Evolutionary conservation across 768 basidiomycete genomes (phyloP).

Genomic region (Auricularia sp.): DNA sequence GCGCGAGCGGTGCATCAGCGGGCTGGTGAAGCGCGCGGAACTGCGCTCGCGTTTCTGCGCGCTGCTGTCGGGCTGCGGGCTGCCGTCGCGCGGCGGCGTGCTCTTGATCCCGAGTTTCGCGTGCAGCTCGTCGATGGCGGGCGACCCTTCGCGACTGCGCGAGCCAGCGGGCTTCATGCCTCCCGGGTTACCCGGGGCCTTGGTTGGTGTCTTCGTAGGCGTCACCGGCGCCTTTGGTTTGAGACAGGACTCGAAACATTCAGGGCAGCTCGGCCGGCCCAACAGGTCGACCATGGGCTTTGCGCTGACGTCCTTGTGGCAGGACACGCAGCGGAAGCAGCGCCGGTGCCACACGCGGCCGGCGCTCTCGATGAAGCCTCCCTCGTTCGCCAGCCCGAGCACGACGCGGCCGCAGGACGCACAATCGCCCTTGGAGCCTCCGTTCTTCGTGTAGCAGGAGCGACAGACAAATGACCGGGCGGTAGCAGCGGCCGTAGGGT

Average conservation of each 20-base stretch:
- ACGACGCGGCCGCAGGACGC: conserved; percentile 59
- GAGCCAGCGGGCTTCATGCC: conserved; percentile 24
- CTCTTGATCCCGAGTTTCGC: conserved; percentile 42
- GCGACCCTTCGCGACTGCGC: conserved; percentile 43
- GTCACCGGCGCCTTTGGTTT: conserved; percentile 23
- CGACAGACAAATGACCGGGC: conserved; percentile 54
- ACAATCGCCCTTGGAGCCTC: conserved; percentile 71
- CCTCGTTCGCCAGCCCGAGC: conserved; percentile 64
- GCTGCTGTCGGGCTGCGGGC: neutral
- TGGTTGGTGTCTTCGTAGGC: neutral
- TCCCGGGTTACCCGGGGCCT: conserved; percentile 29
- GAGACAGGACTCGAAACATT: conserved; percentile 72
- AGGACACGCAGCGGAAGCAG: conserved; percentile 69
- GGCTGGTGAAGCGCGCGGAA: neutral
- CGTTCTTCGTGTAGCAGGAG: conserved; percentile 57
- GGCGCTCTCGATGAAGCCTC: conserved; percentile 62
- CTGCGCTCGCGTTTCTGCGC: neutral
- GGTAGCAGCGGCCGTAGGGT: conserved; percentile 32
- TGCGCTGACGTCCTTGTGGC: conserved; percentile 62
- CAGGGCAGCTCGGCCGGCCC: conserved; percentile 66
- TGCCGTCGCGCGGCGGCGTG: neutral
- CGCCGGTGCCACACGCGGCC: conserved; percentile 71
- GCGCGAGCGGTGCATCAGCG: neutral
- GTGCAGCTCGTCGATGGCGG: conserved; percentile 55
- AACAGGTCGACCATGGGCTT: conserved; percentile 75